A percentile compares a stretch with the other conserved stretches of the same genome.
These are phyloP conservation scores for Aspergillus hancockii DNA, from an alignment of 495 filamentous ascomycete genomes.

Conservation along the genomic window DNA sequence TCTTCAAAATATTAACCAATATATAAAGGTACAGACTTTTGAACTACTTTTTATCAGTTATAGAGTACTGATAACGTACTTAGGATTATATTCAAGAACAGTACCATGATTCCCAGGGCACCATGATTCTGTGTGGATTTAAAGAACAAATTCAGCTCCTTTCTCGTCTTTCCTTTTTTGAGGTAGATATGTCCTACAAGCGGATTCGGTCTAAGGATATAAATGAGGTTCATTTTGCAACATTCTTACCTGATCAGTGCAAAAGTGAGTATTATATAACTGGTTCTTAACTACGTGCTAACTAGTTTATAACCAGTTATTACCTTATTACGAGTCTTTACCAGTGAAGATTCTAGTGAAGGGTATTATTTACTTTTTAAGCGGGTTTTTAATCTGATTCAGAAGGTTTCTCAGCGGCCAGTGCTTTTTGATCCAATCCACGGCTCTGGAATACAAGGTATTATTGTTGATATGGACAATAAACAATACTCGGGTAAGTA, in stretches of 20 bases:
- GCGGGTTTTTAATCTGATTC: slow-evolving; percentile 5
- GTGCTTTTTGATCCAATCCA: slow-evolving; percentile 10
- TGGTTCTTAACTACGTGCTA: no score
- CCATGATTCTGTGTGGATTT: slow-evolving; percentile 16
- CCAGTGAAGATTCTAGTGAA: not conserved
- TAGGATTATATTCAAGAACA: slow-evolving; percentile 19
- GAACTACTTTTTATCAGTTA: slow-evolving; percentile 1
- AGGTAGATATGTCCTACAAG: slow-evolving; percentile 15
- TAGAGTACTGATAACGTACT: not conserved
- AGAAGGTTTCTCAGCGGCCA: not conserved
- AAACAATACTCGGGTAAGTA: slow-evolving; percentile 10
- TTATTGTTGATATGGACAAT: slow-evolving; percentile 15
- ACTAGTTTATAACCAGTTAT: not conserved
- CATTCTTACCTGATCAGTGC: slow-evolving; percentile 1
- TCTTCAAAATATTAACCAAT: not conserved
- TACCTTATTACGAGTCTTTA: not conserved
- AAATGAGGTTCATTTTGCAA: slow-evolving; percentile 16
- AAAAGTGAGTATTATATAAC: slow-evolving; percentile 10
- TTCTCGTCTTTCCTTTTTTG: slow-evolving; percentile 3
- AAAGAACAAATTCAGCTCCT: slow-evolving; percentile 11
- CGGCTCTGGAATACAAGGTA: slow-evolving; percentile 12
- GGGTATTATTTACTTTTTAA: slow-evolving; percentile 12
- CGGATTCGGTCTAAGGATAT: slow-evolving; percentile 10
- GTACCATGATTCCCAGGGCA: slow-evolving; percentile 8
- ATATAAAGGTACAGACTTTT: slow-evolving; percentile 5